Base-by-base conservation (phyloP, 1,284 basidiomycete species). In the Apiotrichum mycotoxinovorans region DNA sequence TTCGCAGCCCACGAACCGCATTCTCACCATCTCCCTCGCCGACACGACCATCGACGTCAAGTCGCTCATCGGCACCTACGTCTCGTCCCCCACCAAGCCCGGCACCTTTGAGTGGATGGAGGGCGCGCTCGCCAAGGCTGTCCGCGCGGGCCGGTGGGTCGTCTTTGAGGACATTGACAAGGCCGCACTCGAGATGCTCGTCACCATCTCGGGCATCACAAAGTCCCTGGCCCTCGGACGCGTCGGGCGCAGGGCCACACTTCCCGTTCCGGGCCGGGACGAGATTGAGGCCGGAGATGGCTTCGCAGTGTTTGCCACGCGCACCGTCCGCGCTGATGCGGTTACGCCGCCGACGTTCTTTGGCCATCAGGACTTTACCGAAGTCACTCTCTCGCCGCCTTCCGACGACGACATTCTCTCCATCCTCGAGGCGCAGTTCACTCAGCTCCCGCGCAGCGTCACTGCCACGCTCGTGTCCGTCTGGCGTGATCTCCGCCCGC, bases 101-200 rank as follows among this genome's bases (percentile, higher is more conserved):
- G 96, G 96, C 12, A 86, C 86, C 0, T 99, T 98, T 66, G 91
- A 95, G 69, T 98, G 94, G 89, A 89, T 89, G 72, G 94, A 98
- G 66, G 96, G 96, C 14, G 88, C 94, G 0, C 81, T 99, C 45
- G 87, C 95, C 8, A 88, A 89, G 46, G 89, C 95, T 0, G 88
- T 98, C 80, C 83, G 86, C 42, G 86, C 90, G 64, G 96, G 96
- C 15, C 86, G 87, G 70, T 98, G 96, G 95, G 81, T 98, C 2
- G 85, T 98, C 2, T 83, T 98, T 44, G 88, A 96, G 71, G 92
- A 98, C 69, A 86, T 98, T 48, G 96, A 99, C 76, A 82, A 86
- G 52, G 93, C 87, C 15, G 88, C 87, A 58, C 86, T 82, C 60
- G 93, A 97, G 69, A 87, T 96, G 8, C 82, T 96, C 7, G 89